phyloP scores from a whole-genome alignment of 1,139 yeast species.

The Yamadazyma songkhlaensis region DNA sequence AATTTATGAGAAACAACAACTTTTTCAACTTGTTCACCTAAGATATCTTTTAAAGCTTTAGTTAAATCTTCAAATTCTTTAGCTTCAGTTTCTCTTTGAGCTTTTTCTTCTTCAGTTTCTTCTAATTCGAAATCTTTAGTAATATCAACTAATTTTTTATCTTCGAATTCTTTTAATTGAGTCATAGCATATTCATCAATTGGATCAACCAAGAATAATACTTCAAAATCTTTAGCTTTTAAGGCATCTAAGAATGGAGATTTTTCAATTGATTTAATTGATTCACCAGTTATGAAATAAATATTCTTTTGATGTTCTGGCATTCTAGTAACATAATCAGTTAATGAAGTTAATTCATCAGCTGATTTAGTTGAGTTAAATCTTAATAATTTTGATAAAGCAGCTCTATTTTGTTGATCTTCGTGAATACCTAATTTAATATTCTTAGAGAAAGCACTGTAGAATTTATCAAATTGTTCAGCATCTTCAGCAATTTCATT shows the following conservation, averaged over 20 bases:
- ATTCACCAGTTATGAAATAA: slow-evolving; percentile 99
- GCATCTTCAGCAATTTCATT: slow-evolving; percentile 98
- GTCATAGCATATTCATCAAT: slow-evolving; percentile 99
- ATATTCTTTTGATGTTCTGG: slow-evolving; percentile 99
- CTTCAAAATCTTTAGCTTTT: slow-evolving; percentile 98
- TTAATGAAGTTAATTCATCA: slow-evolving; percentile 90
- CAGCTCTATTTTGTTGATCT: slow-evolving; percentile 95
- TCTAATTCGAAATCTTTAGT: slow-evolving; percentile 99
- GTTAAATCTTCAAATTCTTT: slow-evolving; percentile 92
- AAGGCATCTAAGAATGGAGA: slow-evolving; percentile 99
- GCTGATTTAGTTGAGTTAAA: slow-evolving; percentile 94
- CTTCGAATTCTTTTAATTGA: slow-evolving; percentile 98
- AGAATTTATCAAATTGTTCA: slow-evolving; percentile 98
- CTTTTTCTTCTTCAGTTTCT: slow-evolving; percentile 98
- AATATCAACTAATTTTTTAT: slow-evolving; percentile 97
- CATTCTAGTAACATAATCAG: slow-evolving; percentile 99
- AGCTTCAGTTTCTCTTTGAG: slow-evolving; percentile 86
- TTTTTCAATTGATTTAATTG: slow-evolving; percentile 95
- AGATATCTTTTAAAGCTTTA: slow-evolving; percentile 92
- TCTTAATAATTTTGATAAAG: slow-evolving; percentile 95
- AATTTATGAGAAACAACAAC: slow-evolving; percentile 97
- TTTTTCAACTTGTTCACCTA: slow-evolving; percentile 99
- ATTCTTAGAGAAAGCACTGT: slow-evolving; percentile 98
- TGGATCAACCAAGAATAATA: slow-evolving; percentile 96
- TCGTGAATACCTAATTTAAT: slow-evolving; percentile 98